A percentile compares a stretch with the other conserved stretches of the same genome.
Evolutionary conservation across 1,139 yeast genomes (phyloP).

Genomic region (Kluyveromyces sp.): DNA sequence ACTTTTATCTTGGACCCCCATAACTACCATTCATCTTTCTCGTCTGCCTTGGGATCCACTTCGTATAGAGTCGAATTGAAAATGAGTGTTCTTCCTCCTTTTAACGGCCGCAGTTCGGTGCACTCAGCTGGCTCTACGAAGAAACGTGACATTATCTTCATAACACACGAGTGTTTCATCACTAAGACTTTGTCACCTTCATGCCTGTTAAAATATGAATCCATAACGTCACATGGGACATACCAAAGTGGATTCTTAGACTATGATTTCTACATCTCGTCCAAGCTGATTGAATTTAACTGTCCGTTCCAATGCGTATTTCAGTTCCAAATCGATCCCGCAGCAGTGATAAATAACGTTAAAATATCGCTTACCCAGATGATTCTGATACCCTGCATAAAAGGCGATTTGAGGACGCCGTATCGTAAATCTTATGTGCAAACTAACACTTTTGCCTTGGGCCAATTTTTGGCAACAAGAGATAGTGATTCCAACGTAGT

Average conservation of each 20-base stretch:
- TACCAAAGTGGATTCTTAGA: conserved; percentile 12
- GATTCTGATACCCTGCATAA: conserved; percentile 15
- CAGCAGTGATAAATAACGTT: conserved; percentile 8
- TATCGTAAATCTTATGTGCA: conserved; percentile 7
- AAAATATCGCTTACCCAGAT: conserved; percentile 13
- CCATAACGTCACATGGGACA: conserved; percentile 3
- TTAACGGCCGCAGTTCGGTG: neutral
- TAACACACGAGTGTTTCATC: conserved; percentile 17
- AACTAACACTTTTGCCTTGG: conserved; percentile 1
- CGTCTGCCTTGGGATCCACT: conserved; percentile 19
- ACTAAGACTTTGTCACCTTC: conserved; percentile 18
- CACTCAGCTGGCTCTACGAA: neutral
- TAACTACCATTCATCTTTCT: conserved; percentile 18
- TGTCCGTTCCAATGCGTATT: conserved; percentile 16
- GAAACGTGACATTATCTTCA: conserved; percentile 16
- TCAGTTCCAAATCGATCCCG: conserved; percentile 10
- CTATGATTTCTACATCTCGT: conserved; percentile 13
- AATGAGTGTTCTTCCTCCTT: conserved; percentile 1
- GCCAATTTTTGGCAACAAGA: neutral
- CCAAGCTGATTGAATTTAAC: conserved; percentile 16
- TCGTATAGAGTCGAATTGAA: conserved; percentile 21
- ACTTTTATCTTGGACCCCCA: conserved; percentile 15
- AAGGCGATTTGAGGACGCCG: conserved; percentile 5
- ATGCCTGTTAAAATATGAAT: conserved; percentile 3
- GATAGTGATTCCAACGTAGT: neutral